A percentile compares a stretch with the other conserved stretches of the same genome.
Evolutionary conservation across 2,329 filamentous ascomycete species (phyloP).

Genomic region (Colletotrichum musae): DNA sequence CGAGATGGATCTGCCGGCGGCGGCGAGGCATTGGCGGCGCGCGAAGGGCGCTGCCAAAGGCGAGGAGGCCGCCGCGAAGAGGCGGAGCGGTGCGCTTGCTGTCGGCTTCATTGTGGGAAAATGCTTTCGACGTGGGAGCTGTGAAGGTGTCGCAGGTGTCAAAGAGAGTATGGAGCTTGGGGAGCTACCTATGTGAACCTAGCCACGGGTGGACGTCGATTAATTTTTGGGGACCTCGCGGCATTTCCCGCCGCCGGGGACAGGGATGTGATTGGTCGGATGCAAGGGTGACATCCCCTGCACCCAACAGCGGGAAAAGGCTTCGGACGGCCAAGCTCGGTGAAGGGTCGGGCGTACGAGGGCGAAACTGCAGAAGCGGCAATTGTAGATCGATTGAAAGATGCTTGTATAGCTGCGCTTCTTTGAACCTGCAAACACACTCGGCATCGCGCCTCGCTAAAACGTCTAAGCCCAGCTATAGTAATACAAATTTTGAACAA

Average conservation of each 20-base stretch:
- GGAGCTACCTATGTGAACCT: not conserved
- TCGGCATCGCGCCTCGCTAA: constrained; percentile 39
- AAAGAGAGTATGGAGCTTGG: not conserved
- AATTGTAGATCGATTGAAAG: constrained; percentile 4
- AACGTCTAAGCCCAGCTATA: constrained; percentile 36
- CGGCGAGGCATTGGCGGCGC: constrained; percentile 49
- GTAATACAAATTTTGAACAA: constrained; percentile 32
- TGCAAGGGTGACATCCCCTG: constrained; percentile 25
- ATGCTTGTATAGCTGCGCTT: constrained; percentile 19
- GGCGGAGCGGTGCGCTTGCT: constrained; percentile 54
- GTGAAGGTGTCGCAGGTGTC: not conserved
- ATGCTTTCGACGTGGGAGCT: constrained; percentile 10
- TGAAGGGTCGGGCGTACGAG: constrained; percentile 22
- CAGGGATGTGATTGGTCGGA: constrained; percentile 28
- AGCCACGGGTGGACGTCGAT: constrained; percentile 21
- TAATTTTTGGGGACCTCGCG: constrained; percentile 34
- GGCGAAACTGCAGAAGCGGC: not conserved
- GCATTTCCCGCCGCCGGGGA: not conserved
- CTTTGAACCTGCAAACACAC: constrained; percentile 27
- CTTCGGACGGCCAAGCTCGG: constrained; percentile 13
- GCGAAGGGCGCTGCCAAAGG: constrained; percentile 47
- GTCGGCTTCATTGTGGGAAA: constrained; percentile 56
- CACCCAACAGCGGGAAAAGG: not conserved
- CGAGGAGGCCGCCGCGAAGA: constrained; percentile 36
- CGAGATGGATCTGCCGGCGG: constrained; percentile 49